Conservation (phyloP, 163 green algal species). For the Chloromonas sp. region DNA sequence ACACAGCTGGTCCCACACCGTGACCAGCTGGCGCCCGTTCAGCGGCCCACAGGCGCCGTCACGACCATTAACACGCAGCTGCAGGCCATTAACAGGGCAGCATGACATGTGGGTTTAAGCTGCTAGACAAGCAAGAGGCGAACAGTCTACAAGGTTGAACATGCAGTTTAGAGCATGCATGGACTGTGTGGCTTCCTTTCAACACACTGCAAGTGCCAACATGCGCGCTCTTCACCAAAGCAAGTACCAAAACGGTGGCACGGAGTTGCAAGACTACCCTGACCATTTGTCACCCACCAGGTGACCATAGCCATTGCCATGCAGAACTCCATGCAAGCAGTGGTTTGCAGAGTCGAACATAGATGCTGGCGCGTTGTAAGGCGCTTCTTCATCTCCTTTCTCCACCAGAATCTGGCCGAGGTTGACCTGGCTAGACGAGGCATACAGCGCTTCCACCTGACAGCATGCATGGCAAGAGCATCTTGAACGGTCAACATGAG, state of each 20-base stretch:
- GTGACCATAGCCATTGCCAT: constrained; percentile 93
- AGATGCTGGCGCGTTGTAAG: constrained; percentile 33
- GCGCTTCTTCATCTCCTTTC: constrained; percentile 5
- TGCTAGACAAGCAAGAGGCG: background rate
- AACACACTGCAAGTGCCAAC: too few relatives aligned
- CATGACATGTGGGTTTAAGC: background rate
- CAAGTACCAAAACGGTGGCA: too few relatives aligned
- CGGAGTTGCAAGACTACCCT: too few relatives aligned
- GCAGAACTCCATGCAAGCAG: constrained; percentile 88
- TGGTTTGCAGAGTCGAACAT: constrained; percentile 80
- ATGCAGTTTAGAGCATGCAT: background rate
- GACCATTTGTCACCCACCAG: constrained; percentile 53
- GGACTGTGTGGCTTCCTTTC: background rate
- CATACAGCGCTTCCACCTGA: background rate
- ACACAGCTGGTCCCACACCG: constrained; percentile 89
- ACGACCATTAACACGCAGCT: constrained; percentile 20
- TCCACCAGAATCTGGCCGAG: constrained; percentile 17
- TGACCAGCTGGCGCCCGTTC: constrained; percentile 76
- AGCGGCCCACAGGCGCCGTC: constrained; percentile 13
- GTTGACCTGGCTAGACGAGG: constrained; percentile 13
- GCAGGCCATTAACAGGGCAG: background rate
- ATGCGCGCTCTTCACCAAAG: too few relatives aligned
- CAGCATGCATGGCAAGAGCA: background rate
- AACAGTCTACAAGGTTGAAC: background rate
- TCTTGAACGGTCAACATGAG: background rate